Conservation (phyloP, 2,329 filamentous ascomycete genomes). For the Ophidiomyces ophidiicola region DNA sequence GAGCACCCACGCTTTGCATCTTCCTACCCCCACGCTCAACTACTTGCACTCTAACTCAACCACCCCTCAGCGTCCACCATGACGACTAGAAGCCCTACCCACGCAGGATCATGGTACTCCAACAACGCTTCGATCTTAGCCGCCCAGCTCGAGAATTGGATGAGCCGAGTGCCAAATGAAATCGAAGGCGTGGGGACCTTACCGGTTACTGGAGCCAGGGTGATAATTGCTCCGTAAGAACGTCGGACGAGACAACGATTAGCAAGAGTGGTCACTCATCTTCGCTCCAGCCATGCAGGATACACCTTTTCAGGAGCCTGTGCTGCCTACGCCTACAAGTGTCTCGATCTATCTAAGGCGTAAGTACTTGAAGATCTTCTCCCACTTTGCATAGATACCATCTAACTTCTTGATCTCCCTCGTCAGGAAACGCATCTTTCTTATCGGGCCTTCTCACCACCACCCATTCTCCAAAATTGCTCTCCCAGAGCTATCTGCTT, state of each 20-base stretch:
- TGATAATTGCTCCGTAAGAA: constrained; percentile 85
- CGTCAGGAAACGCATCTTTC: constrained; percentile 67
- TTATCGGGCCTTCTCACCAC: constrained; percentile 87
- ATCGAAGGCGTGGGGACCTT: constrained; percentile 52
- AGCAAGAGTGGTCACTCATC: constrained; percentile 17
- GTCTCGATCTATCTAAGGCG: constrained; percentile 67
- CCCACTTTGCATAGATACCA: background rate
- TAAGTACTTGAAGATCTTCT: constrained; percentile 30
- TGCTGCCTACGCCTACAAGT: constrained; percentile 89
- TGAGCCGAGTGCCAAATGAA: constrained; percentile 56
- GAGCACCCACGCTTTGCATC: no score
- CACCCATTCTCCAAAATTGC: constrained; percentile 67
- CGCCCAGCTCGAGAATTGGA: constrained; percentile 58
- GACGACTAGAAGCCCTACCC: constrained; percentile 47
- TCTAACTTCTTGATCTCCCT: constrained; percentile 7
- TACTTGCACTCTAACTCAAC: background rate
- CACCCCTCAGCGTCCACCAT: constrained; percentile 21
- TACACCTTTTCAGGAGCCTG: constrained; percentile 85
- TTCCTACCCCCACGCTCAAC: background rate
- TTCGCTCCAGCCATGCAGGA: constrained; percentile 63
- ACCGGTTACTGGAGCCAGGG: constrained; percentile 61
- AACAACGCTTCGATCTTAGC: constrained; percentile 48
- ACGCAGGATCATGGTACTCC: constrained; percentile 84
- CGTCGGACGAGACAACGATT: constrained; percentile 2
- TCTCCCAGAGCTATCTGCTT: constrained; percentile 54